A percentile compares a stretch with the other conserved stretches of the same genome.
These are phyloP conservation scores for Candida fluviatilis DNA, from an alignment of 805 yeast genomes.

Conservation along the genomic window DNA sequence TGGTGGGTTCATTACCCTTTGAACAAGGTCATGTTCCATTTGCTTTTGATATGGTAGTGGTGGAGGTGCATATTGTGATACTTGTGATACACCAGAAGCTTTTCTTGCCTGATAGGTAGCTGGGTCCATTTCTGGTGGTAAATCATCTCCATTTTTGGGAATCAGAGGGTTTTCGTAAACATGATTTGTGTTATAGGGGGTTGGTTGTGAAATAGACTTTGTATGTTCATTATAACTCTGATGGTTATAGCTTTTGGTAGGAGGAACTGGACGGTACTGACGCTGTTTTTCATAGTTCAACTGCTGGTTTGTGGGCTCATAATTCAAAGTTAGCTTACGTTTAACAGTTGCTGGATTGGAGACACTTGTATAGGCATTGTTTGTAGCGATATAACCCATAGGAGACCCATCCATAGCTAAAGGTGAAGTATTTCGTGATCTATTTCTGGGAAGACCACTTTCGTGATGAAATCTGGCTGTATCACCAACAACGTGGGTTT, in stretches of 20 bases:
- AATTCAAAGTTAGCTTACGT: neutral
- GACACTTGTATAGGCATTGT: neutral
- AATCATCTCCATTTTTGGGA: slow-evolving; percentile 7
- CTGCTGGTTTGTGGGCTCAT: neutral
- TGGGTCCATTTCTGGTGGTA: slow-evolving; percentile 23
- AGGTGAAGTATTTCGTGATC: slow-evolving; percentile 32
- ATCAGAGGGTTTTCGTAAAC: slow-evolving; percentile 9
- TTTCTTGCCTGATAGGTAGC: slow-evolving; percentile 9
- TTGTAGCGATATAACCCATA: too few relatives aligned
- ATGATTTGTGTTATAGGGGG: slow-evolving; percentile 6
- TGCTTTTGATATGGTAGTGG: slow-evolving; percentile 16
- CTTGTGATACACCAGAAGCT: neutral
- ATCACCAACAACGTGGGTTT: slow-evolving; percentile 26
- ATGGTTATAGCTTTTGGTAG: slow-evolving; percentile 4
- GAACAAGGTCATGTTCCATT: slow-evolving; percentile 25
- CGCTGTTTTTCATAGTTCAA: slow-evolving; percentile 1
- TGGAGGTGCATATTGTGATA: neutral
- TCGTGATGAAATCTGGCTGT: slow-evolving; percentile 30
- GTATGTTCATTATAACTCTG: neutral
- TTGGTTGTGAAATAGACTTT: neutral
- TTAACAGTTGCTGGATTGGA: neutral
- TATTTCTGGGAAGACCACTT: slow-evolving; percentile 16
- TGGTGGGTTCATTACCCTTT: slow-evolving; percentile 31
- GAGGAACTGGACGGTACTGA: slow-evolving; percentile 6
- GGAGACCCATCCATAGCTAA: too few relatives aligned